Conservation (phyloP, 2,329 filamentous ascomycete genomes). For the Penicillium janthinellum region DNA sequence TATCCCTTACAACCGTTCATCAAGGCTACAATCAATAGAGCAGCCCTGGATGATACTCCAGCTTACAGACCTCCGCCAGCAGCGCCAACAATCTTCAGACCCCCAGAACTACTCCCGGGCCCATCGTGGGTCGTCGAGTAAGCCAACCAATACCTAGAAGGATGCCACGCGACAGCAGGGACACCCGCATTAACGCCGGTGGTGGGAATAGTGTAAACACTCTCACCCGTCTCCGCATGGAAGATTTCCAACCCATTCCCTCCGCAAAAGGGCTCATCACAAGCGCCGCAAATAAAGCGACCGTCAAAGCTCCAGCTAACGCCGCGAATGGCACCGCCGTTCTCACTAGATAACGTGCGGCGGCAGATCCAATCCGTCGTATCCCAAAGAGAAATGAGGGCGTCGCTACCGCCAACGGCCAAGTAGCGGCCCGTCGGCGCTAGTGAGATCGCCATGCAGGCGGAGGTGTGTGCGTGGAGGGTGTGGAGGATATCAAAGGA, state of each 20-base stretch:
- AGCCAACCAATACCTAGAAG: constrained; percentile 52
- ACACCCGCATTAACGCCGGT: constrained; percentile 42
- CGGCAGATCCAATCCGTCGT: constrained; percentile 55
- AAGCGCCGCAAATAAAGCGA: constrained; percentile 51
- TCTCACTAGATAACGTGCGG: constrained; percentile 49
- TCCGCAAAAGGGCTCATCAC: constrained; percentile 49
- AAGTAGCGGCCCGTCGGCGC: constrained; percentile 52
- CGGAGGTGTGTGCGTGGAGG: constrained; percentile 52
- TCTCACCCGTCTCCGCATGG: constrained; percentile 53
- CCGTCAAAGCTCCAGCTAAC: constrained; percentile 56
- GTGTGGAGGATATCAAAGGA: constrained; percentile 49
- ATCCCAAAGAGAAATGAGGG: constrained; percentile 54
- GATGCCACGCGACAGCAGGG: constrained; percentile 54
- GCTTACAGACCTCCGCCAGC: constrained; percentile 42
- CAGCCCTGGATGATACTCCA: neutral
- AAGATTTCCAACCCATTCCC: constrained; percentile 52
- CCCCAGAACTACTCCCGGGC: constrained; percentile 40
- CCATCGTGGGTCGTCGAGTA: constrained; percentile 50
- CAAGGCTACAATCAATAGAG: neutral
- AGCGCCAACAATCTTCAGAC: constrained; percentile 52
- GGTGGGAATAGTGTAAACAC: constrained; percentile 49
- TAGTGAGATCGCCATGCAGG: constrained; percentile 50
- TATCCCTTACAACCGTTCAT: neutral
- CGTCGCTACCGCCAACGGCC: constrained; percentile 52
- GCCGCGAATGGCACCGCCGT: constrained; percentile 49